Percentiles rank a stretch among this genome's conserved stretches.
Conservation (phyloP, 805 yeast species). For the Candida rishiriensis region DNA sequence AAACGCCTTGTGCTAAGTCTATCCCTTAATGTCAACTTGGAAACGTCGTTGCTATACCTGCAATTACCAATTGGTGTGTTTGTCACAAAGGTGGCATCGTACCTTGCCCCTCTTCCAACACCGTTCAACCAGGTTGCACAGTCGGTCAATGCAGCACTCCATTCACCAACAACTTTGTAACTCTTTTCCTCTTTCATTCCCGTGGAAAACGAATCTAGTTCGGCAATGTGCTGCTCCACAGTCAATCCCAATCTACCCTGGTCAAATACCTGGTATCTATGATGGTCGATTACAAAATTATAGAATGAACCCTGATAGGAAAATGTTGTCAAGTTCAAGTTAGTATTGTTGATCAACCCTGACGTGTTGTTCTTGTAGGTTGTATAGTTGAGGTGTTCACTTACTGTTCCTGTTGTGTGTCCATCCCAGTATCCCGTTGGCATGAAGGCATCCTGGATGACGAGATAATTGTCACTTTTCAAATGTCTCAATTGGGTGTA, state of each 20-base stretch:
- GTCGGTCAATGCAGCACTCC: conserved; percentile 69
- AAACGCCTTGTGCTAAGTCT: conserved; percentile 45
- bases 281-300: conserved; percentile 82
- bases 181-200: conserved; percentile 35
- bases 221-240: conserved; percentile 57
- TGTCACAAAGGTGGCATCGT: conserved; percentile 44
- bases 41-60: conserved; percentile 31
- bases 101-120: conserved; percentile 62
- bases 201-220: conserved; percentile 48
- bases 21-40: conserved; percentile 40
- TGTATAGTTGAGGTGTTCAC: conserved; percentile 8
- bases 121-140: conserved; percentile 70
- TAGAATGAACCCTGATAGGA: conserved; percentile 34
- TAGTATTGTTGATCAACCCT: conserved; percentile 3
- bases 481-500: conserved; percentile 39
- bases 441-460: conserved; percentile 66
- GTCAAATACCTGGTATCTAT: conserved; percentile 85
- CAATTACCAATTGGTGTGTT: conserved; percentile 43
- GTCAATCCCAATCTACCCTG: conserved; percentile 49
- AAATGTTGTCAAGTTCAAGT: conserved; percentile 3
- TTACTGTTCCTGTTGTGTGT: conserved; percentile 27
- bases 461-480: conserved; percentile 38
- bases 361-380: conserved; percentile 2
- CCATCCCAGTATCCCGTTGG: conserved; percentile 51
- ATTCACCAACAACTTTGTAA: conserved; percentile 62